A percentile compares a stretch with the other conserved stretches of the same genome.
phyloP scores from a whole-genome alignment of 495 filamentous ascomycete species.

The Penicillium pulvis region DNA sequence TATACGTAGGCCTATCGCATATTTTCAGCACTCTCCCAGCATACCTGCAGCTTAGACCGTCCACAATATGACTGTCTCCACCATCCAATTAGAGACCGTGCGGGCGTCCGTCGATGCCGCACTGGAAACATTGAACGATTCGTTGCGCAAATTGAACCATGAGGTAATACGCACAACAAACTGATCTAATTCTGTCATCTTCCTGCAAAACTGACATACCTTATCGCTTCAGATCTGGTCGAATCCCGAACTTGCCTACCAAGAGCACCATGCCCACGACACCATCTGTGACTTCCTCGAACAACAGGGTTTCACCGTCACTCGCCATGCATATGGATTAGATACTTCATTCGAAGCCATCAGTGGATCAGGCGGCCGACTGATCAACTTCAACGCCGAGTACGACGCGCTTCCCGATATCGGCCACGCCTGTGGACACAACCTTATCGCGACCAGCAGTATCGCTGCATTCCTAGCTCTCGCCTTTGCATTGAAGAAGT shows the following conservation, averaged over 20 bases:
- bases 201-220: background rate
- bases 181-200: background rate
- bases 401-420: constrained; percentile 60
- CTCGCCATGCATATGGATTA: constrained; percentile 49
- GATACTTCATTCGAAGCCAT: constrained; percentile 42
- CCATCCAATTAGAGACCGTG: constrained; percentile 25
- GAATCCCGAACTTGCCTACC: constrained; percentile 60
- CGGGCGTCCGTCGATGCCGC: constrained; percentile 32
- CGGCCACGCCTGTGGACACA: constrained; percentile 71
- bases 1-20: background rate
- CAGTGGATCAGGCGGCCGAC: constrained; percentile 42
- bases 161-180: constrained; percentile 9
- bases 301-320: constrained; percentile 57
- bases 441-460: constrained; percentile 66
- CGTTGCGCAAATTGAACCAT: constrained; percentile 35
- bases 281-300: constrained; percentile 58
- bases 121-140: constrained; percentile 24
- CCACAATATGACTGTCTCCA: constrained; percentile 25
- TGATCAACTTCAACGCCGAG: constrained; percentile 50
- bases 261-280: constrained; percentile 60
- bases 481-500: constrained; percentile 47
- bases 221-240: constrained; percentile 52
- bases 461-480: constrained; percentile 61
- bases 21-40: too few relatives aligned
- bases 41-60: background rate